Percentiles rank a stretch among this genome's conserved stretches.
Evolutionary conservation across 345 rosid species (phyloP).

Genomic region (Clausena lansium): DNA sequence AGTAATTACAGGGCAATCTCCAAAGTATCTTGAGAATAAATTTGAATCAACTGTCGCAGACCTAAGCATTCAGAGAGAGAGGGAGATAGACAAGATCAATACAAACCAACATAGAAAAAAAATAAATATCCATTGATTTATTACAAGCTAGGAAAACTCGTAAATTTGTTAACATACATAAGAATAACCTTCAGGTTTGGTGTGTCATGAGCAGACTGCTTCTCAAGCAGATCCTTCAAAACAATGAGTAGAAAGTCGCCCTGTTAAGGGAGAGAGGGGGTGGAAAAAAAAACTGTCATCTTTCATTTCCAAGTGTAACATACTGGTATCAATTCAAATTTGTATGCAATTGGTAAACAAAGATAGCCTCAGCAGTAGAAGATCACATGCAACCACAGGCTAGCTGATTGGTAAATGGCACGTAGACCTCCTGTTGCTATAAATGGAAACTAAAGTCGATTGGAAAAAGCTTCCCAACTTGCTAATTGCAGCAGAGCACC

Average conservation of each 20-base stretch:
- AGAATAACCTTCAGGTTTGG: conserved; percentile 78
- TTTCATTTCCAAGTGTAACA: not conserved
- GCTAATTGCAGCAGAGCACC: not conserved
- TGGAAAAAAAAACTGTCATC: not conserved
- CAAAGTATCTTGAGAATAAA: conserved; percentile 80
- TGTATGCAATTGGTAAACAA: not conserved
- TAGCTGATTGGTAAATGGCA: not conserved
- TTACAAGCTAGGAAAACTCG: conserved; percentile 10
- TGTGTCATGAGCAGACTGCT: conserved; percentile 51
- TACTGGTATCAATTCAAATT: not conserved
- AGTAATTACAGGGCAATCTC: conserved; percentile 81
- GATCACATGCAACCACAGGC: not conserved
- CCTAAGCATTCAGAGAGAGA: conserved; percentile 40
- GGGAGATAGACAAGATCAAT: not conserved
- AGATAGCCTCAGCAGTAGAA: not conserved
- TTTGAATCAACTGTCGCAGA: conserved; percentile 95
- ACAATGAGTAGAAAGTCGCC: conserved; percentile 92
- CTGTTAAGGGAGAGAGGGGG: conserved; percentile 29
- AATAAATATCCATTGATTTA: conserved; percentile 3
- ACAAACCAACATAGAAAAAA: not conserved
- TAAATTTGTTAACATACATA: conserved; percentile 50
- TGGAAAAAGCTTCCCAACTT: not conserved
- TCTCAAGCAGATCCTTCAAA: conserved; percentile 85
- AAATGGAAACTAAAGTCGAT: not conserved
- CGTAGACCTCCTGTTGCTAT: not conserved